Evolutionary conservation across 768 basidiomycete species (phyloP).

Genomic region (Amanita rimosa): DNA sequence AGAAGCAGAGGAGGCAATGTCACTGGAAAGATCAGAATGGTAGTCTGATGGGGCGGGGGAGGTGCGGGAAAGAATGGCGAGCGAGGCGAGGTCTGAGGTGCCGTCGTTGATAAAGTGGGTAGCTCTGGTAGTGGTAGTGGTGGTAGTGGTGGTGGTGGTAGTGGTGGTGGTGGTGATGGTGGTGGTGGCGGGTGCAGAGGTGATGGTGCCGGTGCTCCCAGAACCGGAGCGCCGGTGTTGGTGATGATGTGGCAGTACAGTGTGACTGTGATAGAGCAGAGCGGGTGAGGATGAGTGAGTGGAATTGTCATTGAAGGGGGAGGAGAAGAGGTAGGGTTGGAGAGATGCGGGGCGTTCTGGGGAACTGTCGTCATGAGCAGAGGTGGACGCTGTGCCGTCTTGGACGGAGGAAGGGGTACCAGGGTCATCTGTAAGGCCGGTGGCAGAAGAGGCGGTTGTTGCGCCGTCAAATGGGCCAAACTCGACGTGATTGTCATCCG

Average conservation of each 20-base stretch:
- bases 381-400: neutral
- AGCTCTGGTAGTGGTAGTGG: neutral
- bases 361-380: neutral
- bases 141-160: neutral
- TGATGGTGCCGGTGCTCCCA: conserved; percentile 3
- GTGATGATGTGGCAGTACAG: conserved; percentile 2
- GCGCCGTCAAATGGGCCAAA: conserved; percentile 5
- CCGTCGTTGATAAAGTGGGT: neutral
- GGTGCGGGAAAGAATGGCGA: no score
- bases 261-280: neutral
- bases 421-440: neutral
- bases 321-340: neutral
- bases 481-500: conserved; percentile 2
- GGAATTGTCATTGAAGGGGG: conserved; percentile 4
- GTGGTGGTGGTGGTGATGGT: neutral
- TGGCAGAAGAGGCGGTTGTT: conserved; percentile 5
- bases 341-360: neutral
- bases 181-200: neutral
- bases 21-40: neutral
- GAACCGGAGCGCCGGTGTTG: neutral
- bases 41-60: neutral
- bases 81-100: neutral
- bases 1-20: neutral
- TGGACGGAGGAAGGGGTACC: neutral
- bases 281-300: conserved; percentile 1